Evolutionary conservation across 208 protist genomes (phyloP).

Genomic region (Porcisia deanei): DNA sequence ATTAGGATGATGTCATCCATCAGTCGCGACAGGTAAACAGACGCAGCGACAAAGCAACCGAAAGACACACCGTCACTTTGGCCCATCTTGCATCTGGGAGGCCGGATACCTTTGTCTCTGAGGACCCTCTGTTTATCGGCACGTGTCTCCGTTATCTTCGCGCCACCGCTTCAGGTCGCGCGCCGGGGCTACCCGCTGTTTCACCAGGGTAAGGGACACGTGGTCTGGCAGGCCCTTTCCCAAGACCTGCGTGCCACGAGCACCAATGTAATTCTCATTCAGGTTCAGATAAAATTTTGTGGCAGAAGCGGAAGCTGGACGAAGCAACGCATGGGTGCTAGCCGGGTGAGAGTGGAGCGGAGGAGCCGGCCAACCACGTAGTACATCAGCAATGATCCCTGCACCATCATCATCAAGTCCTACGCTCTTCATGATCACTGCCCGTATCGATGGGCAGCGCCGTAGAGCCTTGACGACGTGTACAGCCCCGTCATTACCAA

Average conservation of each 20-base stretch:
- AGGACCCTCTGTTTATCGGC: background rate
- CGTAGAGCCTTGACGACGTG: slow-evolving; percentile 46
- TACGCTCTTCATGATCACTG: slow-evolving; percentile 68
- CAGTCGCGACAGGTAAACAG: background rate
- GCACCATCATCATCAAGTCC: slow-evolving; percentile 73
- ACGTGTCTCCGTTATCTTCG: slow-evolving; percentile 3
- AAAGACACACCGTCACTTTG: background rate
- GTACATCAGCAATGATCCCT: slow-evolving; percentile 32
- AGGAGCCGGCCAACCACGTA: slow-evolving; percentile 51
- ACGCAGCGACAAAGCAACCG: background rate
- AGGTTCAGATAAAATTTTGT: slow-evolving; percentile 79
- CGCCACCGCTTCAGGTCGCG: slow-evolving; percentile 8
- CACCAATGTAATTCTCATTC: slow-evolving; percentile 85
- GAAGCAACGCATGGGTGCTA: slow-evolving; percentile 8
- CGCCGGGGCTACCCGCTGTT: slow-evolving; percentile 34
- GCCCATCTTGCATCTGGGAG: background rate
- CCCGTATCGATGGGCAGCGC: slow-evolving; percentile 48
- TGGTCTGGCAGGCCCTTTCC: slow-evolving; percentile 67
- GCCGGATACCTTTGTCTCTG: background rate
- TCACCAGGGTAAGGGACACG: slow-evolving; percentile 73
- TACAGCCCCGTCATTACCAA: slow-evolving; percentile 73
- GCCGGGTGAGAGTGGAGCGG: background rate
- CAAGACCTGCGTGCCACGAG: slow-evolving; percentile 46
- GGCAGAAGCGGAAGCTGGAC: slow-evolving; percentile 16
- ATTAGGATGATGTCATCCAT: background rate